phyloP scores from a whole-genome alignment of 164 flowering plant species.

The Warburgia ugandensis region DNA sequence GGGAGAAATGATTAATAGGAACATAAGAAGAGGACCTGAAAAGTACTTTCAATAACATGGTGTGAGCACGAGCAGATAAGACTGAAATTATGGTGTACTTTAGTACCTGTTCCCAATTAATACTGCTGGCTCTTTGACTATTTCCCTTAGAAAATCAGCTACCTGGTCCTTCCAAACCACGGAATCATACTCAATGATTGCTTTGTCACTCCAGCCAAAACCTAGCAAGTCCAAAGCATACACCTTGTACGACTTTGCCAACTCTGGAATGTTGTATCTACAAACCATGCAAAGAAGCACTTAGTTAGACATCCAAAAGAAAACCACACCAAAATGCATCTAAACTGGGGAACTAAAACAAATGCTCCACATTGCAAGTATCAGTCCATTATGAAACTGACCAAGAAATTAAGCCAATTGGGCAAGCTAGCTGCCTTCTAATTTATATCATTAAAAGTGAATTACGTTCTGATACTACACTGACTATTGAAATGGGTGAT shows the following conservation, averaged over 20 bases:
- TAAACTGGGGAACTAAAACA: neutral
- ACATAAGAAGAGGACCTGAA: no score
- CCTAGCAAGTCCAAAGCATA: slow-evolving; percentile 94
- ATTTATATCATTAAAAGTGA: no score
- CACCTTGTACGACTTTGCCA: slow-evolving; percentile 80
- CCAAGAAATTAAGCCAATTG: no score
- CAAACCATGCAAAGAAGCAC: neutral
- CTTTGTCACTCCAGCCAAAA: slow-evolving; percentile 99
- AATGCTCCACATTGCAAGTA: no score
- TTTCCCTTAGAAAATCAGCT: slow-evolving; percentile 78
- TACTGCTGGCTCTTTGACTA: slow-evolving; percentile 80
- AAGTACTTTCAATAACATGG: no score
- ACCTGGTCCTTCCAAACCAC: slow-evolving; percentile 93
- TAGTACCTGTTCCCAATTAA: slow-evolving; percentile 89
- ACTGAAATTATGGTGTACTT: no score
- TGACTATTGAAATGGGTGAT: no score
- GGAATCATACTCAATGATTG: slow-evolving; percentile 82
- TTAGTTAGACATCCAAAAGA: neutral
- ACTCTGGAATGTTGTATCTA: slow-evolving; percentile 92
- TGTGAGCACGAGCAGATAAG: no score
- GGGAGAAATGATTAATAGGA: no score
- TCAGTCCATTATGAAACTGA: no score
- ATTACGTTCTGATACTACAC: no score
- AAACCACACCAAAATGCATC: neutral
- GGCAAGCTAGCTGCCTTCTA: no score